Evolutionary conservation across 192 early-diverging fungal species (phyloP), one percentile per base, ranked within the genome.

Genomic region (Coemansia sp.): DNA sequence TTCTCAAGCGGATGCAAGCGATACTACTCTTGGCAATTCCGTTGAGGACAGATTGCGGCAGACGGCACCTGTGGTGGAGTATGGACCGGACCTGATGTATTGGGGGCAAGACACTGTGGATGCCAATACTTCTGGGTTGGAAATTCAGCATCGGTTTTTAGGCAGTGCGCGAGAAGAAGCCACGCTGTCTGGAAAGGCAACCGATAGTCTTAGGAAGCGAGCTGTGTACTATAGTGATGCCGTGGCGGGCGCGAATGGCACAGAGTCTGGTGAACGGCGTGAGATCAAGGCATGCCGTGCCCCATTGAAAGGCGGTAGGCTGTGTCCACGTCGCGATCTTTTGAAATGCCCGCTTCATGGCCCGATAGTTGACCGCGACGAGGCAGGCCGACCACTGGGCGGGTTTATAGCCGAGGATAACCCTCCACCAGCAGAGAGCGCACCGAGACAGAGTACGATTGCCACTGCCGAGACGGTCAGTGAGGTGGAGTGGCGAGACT

Each of bases 261-360:
- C 1, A 15, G 33, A 43, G 4, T 12, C 59, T 18, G n/a, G 5
- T 15, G 51, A 51, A 29, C 47, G 59, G 20, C 51, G 36, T 12
- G 73, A 78, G 42, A 85, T 90, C 42, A 88, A 86, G 85, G 88
- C 88, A 2, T 92, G 91, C 57, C 82, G 88, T 12, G 87, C 85
- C 15, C 89, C 91, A 18, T 70, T 92, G 44, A 83, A 77, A 22
- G 88, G 80, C 65, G 89, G 91, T 9, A 71, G 76, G 44, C 78
- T 92, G 24, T 92, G 91, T 62, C 86, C 86, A 29, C 75, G 91
- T 11, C 82, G 87, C 20, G 91, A 92, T 65, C 70, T 92, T 41
- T 81, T 88, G 2, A 87, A 85, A 27, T 92, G 91, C 66, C 91
- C 91, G 9, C 89, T 88, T 46, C 91, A 92, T 70, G 91, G 91